Conservation (phyloP, 805 yeast genomes). For the Cephaloascus fragrans region DNA sequence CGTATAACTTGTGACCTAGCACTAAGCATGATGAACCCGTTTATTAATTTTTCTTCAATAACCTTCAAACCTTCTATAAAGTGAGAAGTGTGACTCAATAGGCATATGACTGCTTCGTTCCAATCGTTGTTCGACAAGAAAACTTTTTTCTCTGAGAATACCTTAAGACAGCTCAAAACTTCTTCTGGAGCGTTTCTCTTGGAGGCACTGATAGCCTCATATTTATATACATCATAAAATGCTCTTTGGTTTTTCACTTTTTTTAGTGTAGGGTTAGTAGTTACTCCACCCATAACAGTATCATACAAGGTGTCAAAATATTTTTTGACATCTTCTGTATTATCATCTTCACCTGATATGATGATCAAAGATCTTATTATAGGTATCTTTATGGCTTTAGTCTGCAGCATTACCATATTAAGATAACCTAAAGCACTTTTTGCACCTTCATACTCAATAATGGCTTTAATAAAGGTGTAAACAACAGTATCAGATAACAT, state of each 20-base stretch:
- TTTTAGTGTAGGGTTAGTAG: conserved; percentile 9
- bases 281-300: conserved; percentile 11
- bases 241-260: conserved; percentile 8
- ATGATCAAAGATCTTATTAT: conserved; percentile 23
- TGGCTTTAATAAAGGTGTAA: no score
- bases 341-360: conserved; percentile 14
- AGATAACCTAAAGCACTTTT: no score
- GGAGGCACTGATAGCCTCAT: conserved; percentile 11
- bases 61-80: conserved; percentile 16
- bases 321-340: conserved; percentile 13
- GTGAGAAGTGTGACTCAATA: conserved; percentile 14
- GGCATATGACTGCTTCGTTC: conserved; percentile 16
- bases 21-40: conserved; percentile 22
- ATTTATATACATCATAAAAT: conserved; percentile 6
- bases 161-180: conserved; percentile 9
- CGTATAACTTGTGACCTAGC: conserved; percentile 8
- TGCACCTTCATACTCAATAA: no score
- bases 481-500: no score
- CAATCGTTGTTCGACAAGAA: conserved; percentile 18
- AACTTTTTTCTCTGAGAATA: conserved; percentile 10
- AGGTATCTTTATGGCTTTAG: no score
- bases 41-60: conserved; percentile 20
- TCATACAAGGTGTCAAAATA: conserved; percentile 20
- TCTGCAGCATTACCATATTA: no score
- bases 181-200: conserved; percentile 9